Base-by-base conservation (phyloP, 192 early-diverging fungal genomes). In the Backusella luteola region DNA sequence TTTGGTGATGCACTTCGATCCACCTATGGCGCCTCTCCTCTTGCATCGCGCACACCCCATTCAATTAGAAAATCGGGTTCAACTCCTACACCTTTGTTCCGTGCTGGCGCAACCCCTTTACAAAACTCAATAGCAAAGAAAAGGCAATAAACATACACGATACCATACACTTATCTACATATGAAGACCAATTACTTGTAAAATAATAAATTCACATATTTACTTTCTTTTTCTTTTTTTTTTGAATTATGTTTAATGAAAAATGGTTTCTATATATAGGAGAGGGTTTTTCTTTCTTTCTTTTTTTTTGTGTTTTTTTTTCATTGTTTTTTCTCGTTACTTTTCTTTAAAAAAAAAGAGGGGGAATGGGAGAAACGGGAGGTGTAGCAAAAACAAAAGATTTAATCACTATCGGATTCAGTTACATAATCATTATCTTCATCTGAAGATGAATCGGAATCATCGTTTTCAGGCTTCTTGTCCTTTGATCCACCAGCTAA, bases 401-500 rank as follows among this genome's bases (percentile, higher is more conserved):
- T n/a, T 71, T 71, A 29, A 32, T 71, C 69, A 38, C 42, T 46
- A 71, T 71, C 70, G 15, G 42, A 49, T 32, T 71, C 70, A 71
- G 70, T 44, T 49, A 32, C 70, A 71, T 39, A 46, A 44, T 44
- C 70, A 49, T 71, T 44, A 56, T 81, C 80, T 46, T 73, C 72
- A 23, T 68, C 69, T 53, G 68, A 71, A 39, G 75, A 74, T 21
- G 63, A 72, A 17, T 66, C 68, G 14, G 67, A 70, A 53, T 81
- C 80, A 42, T 71, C 68, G n/a, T 81, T 72, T 1, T 56, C 38
- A 17, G 34, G n/a, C 4, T 74, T 70, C 15, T 38, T 59, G n/a
- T 75, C 76, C 26, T 29, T 66, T 26, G 70, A 41, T 1, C 77
- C 77, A 53, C 86, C 86, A 71, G 85, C 85, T 12, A 88, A 77